phyloP scores from a whole-genome alignment of 768 basidiomycete species.

The Hygrocybe coccinea region DNA sequence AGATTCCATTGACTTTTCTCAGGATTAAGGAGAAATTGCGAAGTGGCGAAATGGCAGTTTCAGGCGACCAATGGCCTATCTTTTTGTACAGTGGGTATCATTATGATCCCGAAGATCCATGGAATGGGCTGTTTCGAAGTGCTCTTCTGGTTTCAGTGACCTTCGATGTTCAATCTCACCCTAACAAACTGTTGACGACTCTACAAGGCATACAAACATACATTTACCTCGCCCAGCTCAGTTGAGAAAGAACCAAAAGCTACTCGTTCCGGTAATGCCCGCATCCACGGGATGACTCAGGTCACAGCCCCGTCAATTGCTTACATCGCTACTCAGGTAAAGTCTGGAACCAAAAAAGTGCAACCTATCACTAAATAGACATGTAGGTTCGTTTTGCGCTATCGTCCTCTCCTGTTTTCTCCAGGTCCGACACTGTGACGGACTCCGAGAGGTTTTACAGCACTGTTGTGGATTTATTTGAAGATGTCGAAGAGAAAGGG shows the following conservation, averaged over 20 bases:
- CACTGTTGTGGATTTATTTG: background rate
- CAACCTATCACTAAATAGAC: background rate
- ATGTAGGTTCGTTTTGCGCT: constrained; percentile 6
- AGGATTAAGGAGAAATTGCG: background rate
- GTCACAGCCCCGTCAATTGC: background rate
- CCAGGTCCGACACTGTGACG: background rate
- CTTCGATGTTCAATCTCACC: background rate
- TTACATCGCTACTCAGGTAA: constrained; percentile 7
- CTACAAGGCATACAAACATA: background rate
- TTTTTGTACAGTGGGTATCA: background rate
- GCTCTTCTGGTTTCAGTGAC: background rate
- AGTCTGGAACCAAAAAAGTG: background rate
- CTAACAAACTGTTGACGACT: background rate
- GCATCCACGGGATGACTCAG: background rate
- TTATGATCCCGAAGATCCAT: background rate
- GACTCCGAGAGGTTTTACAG: constrained; percentile 5
- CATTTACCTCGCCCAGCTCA: background rate
- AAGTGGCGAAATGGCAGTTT: background rate
- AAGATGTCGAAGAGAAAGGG: constrained; percentile 1
- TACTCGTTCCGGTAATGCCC: background rate
- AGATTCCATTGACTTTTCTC: background rate
- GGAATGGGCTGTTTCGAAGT: background rate
- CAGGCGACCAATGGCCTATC: background rate
- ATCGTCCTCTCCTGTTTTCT: constrained; percentile 4
- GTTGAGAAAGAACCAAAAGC: background rate